phyloP scores from a whole-genome alignment of 169 alveolate genomes.

The Plasmodium chabaudi region DNA sequence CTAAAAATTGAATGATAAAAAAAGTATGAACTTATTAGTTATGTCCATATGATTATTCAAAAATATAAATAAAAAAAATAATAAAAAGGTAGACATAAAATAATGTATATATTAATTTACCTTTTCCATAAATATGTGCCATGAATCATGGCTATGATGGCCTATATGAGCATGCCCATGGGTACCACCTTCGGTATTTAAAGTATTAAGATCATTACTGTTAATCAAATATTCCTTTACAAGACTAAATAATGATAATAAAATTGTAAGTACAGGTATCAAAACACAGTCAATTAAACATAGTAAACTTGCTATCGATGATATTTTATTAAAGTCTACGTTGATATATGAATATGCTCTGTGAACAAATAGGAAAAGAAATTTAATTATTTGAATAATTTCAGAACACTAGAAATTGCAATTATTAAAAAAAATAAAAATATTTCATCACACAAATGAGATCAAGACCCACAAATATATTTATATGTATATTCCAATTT shows the following conservation, averaged over 20 bases:
- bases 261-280: conserved; percentile 32
- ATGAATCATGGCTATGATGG: background rate
- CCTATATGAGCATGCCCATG: background rate
- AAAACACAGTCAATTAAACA: conserved; percentile 65
- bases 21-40: background rate
- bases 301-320: conserved; percentile 46
- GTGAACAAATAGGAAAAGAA: background rate
- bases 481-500: background rate
- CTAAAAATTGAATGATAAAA: conserved; percentile 6
- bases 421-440: background rate
- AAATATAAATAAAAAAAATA: background rate
- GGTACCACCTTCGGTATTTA: background rate
- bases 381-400: background rate
- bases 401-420: too few species aligned
- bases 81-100: too few species aligned
- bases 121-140: conserved; percentile 30
- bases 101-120: background rate
- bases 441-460: background rate
- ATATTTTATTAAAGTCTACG: conserved; percentile 36
- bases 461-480: background rate
- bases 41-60: background rate
- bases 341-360: conserved; percentile 8
- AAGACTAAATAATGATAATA: conserved; percentile 32
- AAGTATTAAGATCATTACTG: too few species aligned
- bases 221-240: background rate